A percentile compares a stretch with the other conserved stretches of the same genome.
phyloP scores from a whole-genome alignment of 2,329 filamentous ascomycete genomes.

The Parafenestella ontariensis region DNA sequence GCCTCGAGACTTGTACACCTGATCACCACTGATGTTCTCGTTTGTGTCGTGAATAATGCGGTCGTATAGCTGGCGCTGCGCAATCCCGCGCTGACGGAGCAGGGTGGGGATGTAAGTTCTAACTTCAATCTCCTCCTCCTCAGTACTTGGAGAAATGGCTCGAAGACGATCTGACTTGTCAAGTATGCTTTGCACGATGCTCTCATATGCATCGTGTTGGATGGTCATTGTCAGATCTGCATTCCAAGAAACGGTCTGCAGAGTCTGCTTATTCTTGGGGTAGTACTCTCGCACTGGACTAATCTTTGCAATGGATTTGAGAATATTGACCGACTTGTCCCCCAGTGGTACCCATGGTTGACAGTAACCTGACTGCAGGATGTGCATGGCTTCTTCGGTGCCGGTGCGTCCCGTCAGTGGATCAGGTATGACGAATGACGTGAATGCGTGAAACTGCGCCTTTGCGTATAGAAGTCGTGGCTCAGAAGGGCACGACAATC shows the following conservation, averaged over 20 bases:
- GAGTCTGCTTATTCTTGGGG: slow-evolving; percentile 46
- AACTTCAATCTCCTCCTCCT: slow-evolving; percentile 7
- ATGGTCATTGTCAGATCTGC: slow-evolving; percentile 38
- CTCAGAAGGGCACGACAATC: slow-evolving; percentile 63
- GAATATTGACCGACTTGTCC: slow-evolving; percentile 2
- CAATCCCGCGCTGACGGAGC: slow-evolving; percentile 17
- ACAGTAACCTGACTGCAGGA: slow-evolving; percentile 56
- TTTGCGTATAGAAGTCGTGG: slow-evolving; percentile 62
- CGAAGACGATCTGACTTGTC: slow-evolving; percentile 17
- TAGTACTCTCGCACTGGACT: slow-evolving; percentile 54
- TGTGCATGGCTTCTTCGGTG: slow-evolving; percentile 60
- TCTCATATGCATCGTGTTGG: slow-evolving; percentile 30
- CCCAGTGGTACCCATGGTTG: slow-evolving; percentile 43
- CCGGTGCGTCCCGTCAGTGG: slow-evolving; percentile 58
- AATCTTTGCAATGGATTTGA: slow-evolving; percentile 32
- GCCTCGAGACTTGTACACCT: slow-evolving; percentile 16
- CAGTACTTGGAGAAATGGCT: slow-evolving; percentile 16
- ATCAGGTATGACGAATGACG: slow-evolving; percentile 60
- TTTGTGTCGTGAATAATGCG: slow-evolving; percentile 7
- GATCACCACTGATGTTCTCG: slow-evolving; percentile 3
- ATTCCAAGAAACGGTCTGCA: slow-evolving; percentile 56
- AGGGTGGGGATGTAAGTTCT: slow-evolving; percentile 13
- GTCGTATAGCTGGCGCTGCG: slow-evolving; percentile 17
- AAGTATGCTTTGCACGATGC: slow-evolving; percentile 19
- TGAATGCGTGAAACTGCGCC: slow-evolving; percentile 64